These are phyloP conservation scores for Apium graveolens DNA, from an alignment of 129 eudicot species.

Conservation along the genomic window DNA sequence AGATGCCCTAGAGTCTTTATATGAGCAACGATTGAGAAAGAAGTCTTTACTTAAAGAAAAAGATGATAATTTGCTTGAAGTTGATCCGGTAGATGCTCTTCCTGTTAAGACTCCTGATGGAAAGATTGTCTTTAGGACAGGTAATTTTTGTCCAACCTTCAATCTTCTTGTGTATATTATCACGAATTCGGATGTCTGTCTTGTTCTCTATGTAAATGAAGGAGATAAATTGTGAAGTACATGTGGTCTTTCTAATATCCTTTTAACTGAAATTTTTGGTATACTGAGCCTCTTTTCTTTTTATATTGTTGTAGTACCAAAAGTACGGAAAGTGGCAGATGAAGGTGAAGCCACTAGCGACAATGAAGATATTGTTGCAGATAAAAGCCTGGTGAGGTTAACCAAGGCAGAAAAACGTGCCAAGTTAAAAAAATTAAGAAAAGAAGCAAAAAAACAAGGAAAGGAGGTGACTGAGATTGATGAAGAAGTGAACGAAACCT, in stretches of 20 bases:
- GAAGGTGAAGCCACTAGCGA: slow-evolving; percentile 41
- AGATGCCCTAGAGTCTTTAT: slow-evolving; percentile 57
- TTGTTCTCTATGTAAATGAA: background rate
- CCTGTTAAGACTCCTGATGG: slow-evolving; percentile 89
- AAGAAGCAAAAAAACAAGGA: slow-evolving; percentile 85
- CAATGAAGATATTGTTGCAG: slow-evolving; percentile 35
- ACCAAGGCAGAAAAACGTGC: slow-evolving; percentile 83
- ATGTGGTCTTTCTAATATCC: background rate
- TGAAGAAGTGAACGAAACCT: slow-evolving; percentile 50
- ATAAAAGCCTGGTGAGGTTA: slow-evolving; percentile 42
- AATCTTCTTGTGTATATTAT: background rate
- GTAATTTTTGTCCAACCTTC: slow-evolving; percentile 17
- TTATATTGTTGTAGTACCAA: slow-evolving; percentile 35
- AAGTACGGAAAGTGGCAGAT: slow-evolving; percentile 17
- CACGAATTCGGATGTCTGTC: background rate
- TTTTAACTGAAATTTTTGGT: background rate
- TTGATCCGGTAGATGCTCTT: slow-evolving; percentile 91
- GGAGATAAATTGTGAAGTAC: background rate
- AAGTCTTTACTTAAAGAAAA: slow-evolving; percentile 37
- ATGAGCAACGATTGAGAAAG: slow-evolving; percentile 45
- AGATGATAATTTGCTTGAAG: slow-evolving; percentile 42
- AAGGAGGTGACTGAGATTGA: slow-evolving; percentile 40
- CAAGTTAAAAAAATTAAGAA: slow-evolving; percentile 56
- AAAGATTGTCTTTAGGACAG: slow-evolving; percentile 52
- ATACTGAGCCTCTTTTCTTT: background rate